Conservation (phyloP, 345 rosid genomes). For the Dipteronia sinensis region DNA sequence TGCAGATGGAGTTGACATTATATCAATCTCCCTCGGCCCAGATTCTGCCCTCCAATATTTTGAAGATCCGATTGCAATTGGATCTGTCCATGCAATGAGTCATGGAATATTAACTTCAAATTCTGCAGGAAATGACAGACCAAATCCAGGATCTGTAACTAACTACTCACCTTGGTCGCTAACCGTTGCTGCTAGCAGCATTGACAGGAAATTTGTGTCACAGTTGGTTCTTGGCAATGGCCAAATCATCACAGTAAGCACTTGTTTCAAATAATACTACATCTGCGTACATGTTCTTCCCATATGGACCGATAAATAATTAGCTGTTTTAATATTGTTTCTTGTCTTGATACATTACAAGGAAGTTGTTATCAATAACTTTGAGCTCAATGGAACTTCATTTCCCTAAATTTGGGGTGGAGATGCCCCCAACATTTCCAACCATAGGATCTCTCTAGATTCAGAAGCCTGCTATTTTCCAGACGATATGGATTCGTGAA, state of each 20-base stretch:
- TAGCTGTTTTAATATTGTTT: too few relatives aligned
- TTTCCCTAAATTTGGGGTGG: too few relatives aligned
- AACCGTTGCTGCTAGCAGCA: slow-evolving; percentile 5
- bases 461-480: neutral
- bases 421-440: slow-evolving; percentile 4
- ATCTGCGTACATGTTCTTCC: too few relatives aligned
- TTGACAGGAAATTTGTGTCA: slow-evolving; percentile 4
- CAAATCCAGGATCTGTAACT: neutral
- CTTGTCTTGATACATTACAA: too few relatives aligned
- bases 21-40: slow-evolving; percentile 31
- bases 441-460: neutral
- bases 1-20: slow-evolving; percentile 39
- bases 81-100: slow-evolving; percentile 12
- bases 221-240: slow-evolving; percentile 11
- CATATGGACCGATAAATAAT: too few relatives aligned
- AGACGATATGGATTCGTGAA: neutral
- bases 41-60: neutral
- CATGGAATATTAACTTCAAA: slow-evolving; percentile 10
- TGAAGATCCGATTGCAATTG: slow-evolving; percentile 32
- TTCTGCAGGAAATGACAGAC: slow-evolving; percentile 4
- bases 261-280: neutral
- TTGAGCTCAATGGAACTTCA: slow-evolving; percentile 19
- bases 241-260: neutral
- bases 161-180: slow-evolving; percentile 3
- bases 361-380: slow-evolving; percentile 23